A percentile compares a stretch with the other conserved stretches of the same genome.
These are phyloP conservation scores for Cynanchum wilfordii DNA, from an alignment of 257 asterid genomes.

Conservation along the genomic window DNA sequence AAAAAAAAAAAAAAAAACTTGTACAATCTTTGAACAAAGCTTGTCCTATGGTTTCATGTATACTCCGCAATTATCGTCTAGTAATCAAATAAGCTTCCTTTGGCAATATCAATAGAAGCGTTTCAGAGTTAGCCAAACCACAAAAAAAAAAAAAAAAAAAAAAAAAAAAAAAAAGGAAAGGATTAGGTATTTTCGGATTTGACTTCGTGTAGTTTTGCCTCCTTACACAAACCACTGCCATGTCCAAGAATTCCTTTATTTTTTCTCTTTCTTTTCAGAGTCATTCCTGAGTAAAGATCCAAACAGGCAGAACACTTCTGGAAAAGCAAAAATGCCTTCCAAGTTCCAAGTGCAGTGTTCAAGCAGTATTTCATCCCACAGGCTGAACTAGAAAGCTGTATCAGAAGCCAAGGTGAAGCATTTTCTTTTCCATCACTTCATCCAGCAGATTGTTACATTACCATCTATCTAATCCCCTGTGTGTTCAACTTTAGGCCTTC, in stretches of 20 bases:
- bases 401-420: background rate
- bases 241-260: background rate
- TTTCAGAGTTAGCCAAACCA: background rate
- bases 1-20: too few relatives aligned
- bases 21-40: background rate
- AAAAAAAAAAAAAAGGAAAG: background rate
- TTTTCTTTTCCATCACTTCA: background rate
- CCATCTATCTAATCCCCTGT: background rate
- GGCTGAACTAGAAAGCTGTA: background rate
- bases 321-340: background rate
- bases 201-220: background rate
- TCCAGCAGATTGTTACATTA: background rate
- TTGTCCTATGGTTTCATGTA: background rate
- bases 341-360: background rate
- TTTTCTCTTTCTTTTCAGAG: background rate
- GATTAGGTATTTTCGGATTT: background rate
- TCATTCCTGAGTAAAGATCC: background rate
- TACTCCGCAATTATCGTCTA: background rate
- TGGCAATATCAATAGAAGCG: background rate
- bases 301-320: background rate
- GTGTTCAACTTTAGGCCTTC: background rate
- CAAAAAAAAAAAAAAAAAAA: background rate
- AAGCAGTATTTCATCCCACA: background rate
- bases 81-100: background rate
- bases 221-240: background rate